These are phyloP conservation scores for Cochlearia excelsa DNA, from an alignment of 345 rosid genomes.

Conservation along the genomic window DNA sequence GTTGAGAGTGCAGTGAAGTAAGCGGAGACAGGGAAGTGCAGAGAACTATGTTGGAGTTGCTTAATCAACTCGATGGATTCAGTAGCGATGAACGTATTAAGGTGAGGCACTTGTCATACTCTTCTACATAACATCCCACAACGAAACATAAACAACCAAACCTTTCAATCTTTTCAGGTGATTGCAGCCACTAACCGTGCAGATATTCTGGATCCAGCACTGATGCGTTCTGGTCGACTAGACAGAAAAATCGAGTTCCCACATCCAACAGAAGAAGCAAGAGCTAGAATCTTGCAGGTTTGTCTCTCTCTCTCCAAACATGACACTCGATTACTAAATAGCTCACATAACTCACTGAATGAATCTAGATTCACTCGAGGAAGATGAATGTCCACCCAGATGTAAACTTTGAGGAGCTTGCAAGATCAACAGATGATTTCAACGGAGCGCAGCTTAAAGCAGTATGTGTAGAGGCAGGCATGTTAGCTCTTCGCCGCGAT, in stretches of 20 bases:
- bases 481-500: constrained; percentile 94
- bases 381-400: constrained; percentile 88
- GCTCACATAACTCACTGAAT: neutral
- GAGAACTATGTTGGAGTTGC: neutral
- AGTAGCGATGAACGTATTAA: neutral
- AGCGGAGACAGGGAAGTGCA: neutral
- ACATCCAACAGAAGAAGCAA: constrained; percentile 88
- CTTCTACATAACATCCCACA: neutral
- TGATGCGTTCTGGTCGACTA: constrained; percentile 56
- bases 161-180: constrained; percentile 46
- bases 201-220: neutral
- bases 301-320: neutral
- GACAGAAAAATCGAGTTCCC: constrained; percentile 95
- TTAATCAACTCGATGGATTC: neutral
- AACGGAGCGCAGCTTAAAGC: constrained; percentile 94
- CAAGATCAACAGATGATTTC: constrained; percentile 85
- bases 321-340: neutral
- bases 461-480: constrained; percentile 93
- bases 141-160: constrained; percentile 1
- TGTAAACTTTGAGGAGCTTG: constrained; percentile 88
- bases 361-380: constrained; percentile 70
- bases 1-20: constrained; percentile 55
- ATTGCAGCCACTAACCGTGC: neutral
- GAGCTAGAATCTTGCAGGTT: constrained; percentile 84
- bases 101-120: neutral